These are phyloP conservation scores for Pyricularia grisea DNA, from an alignment of 2,329 filamentous ascomycete species.

Conservation along the genomic window DNA sequence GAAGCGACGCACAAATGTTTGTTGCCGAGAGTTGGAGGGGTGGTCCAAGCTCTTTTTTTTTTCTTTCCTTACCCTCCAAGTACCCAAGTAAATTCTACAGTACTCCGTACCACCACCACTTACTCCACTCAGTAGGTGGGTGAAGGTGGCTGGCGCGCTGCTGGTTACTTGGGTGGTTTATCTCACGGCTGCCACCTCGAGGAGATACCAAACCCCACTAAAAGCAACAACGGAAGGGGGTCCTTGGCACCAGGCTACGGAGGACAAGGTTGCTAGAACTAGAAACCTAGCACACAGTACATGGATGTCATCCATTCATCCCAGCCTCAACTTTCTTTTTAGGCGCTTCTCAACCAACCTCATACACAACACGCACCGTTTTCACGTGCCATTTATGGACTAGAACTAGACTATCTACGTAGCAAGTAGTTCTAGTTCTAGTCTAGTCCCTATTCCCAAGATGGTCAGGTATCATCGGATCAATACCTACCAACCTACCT, in stretches of 20 bases:
- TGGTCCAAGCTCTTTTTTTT: constrained; percentile 3
- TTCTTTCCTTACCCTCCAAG: too few relatives aligned
- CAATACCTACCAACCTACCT: too few relatives aligned
- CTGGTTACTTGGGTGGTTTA: background rate
- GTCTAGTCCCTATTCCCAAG: background rate
- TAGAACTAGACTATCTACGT: background rate
- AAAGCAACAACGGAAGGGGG: background rate
- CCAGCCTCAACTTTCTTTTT: background rate
- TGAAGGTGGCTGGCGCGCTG: background rate
- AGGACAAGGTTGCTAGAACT: background rate
- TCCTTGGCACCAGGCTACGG: background rate
- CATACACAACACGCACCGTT: background rate
- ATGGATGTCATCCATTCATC: background rate
- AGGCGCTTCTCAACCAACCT: background rate
- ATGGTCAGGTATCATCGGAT: background rate
- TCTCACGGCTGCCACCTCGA: background rate
- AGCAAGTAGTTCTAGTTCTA: background rate
- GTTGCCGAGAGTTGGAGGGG: background rate
- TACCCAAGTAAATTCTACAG: background rate
- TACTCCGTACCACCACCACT: background rate
- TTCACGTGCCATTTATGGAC: background rate
- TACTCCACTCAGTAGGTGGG: background rate
- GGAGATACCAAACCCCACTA: background rate
- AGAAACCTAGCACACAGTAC: background rate
- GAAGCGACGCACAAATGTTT: constrained; percentile 4